Evolutionary conservation across 169 alveolate species (phyloP).

Genomic region (Eimeria maxima): DNA sequence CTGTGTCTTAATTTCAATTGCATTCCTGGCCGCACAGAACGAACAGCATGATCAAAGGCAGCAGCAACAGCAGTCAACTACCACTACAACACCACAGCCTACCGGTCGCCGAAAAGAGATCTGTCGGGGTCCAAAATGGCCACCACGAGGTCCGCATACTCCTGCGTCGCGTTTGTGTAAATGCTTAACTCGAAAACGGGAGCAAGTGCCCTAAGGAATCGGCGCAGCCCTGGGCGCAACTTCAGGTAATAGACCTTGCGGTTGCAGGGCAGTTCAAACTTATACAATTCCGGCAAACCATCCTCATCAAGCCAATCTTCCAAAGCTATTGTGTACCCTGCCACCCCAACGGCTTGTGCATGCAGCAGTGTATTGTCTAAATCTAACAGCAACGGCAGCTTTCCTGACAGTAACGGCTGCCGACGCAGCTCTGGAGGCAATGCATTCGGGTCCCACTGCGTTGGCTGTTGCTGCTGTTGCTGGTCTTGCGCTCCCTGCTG

Average conservation of each 20-base stretch:
- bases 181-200: conserved; percentile 94
- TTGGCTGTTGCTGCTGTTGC: conserved; percentile 56
- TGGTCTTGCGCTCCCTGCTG: conserved; percentile 20
- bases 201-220: conserved; percentile 91
- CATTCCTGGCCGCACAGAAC: conserved; percentile 1
- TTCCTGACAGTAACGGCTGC: conserved; percentile 74
- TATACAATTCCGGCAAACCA: conserved; percentile 95
- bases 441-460: conserved; percentile 13
- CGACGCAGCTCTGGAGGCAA: conserved; percentile 69
- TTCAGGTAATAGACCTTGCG: conserved; percentile 93
- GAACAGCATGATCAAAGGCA: conserved; percentile 9
- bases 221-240: conserved; percentile 94
- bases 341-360: conserved; percentile 92
- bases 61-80: not conserved
- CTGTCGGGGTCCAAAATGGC: conserved; percentile 95
- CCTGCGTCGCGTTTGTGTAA: conserved; percentile 96
- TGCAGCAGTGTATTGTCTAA: conserved; percentile 95
- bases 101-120: conserved; percentile 93
- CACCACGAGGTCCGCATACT: conserved; percentile 95
- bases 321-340: conserved; percentile 91
- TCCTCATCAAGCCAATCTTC: conserved; percentile 92
- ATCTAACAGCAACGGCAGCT: conserved; percentile 89
- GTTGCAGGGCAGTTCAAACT: conserved; percentile 92
- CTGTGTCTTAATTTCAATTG: not conserved
- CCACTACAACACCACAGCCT: conserved; percentile 66